Evolutionary conservation across 345 rosid species (phyloP), one percentile per base, ranked within the genome.

Genomic region (Rhizophora apiculata): DNA sequence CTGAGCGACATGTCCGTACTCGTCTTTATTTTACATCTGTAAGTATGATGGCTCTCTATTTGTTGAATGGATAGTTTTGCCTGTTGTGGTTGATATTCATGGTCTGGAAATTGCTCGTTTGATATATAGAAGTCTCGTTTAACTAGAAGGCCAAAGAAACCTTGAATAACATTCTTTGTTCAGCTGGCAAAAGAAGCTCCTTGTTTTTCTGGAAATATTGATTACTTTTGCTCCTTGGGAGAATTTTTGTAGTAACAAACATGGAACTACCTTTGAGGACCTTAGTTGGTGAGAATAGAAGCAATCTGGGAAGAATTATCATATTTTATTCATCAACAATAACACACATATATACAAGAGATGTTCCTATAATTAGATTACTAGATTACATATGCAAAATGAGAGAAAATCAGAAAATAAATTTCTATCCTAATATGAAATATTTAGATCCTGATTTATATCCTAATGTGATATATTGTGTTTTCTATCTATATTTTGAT

Each of bases 21-120:
- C 97, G 99, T 60, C 98, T 96, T 60, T 96, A 96, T 85, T 96
- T 96, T 78, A 96, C 99, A 65, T 96, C 99, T 6, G 99, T 96
- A 83, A 89, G 98, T 83, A 74, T 52, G 51, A 60, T 54, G 62
- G 2, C n/a, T 16, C n/a, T 31, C 48, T 29, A 18, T 56, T 57
- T 26, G 6, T 32, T 22, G 5, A n/a, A 26, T 20, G 24, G 60
- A 31, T 52, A 4, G 11, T 37, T 19, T 27, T 36, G 22, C 21
- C 5, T n/a, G 34, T 55, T 10, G 48, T 62, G 18, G 36, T 27
- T 3, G 16, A n/a, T 20, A 20, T 39, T 3, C 27, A 19, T 10
- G 53, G 48, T 53, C 10, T 36, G 15, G n/a, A 36, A 57, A 57
- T 21, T 37, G 24, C 43, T 64, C 24, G 48, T 15, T 16, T n/a